phyloP scores from a whole-genome alignment of 1,284 basidiomycete genomes.

The Phylloboletellus chloephorus region DNA sequence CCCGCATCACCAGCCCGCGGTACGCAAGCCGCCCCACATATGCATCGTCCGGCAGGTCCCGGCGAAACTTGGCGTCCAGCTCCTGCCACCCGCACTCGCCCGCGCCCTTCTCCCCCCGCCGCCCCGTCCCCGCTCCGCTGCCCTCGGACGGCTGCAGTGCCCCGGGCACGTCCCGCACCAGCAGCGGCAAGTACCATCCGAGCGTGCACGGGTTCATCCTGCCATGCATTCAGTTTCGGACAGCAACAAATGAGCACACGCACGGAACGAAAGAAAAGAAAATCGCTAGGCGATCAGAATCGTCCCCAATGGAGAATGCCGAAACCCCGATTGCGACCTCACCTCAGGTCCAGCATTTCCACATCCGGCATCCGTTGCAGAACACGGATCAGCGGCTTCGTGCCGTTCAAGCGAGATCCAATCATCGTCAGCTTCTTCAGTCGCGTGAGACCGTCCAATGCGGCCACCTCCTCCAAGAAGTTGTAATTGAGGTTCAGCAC shows the following conservation, averaged over 20 bases:
- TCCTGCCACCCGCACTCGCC: slow-evolving; percentile 53
- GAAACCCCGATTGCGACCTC: slow-evolving; percentile 32
- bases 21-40: slow-evolving; percentile 85
- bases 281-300: slow-evolving; percentile 22
- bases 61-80: slow-evolving; percentile 80
- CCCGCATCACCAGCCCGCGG: slow-evolving; percentile 79
- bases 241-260: slow-evolving; percentile 12
- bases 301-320: slow-evolving; percentile 8
- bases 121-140: slow-evolving; percentile 22
- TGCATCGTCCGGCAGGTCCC: slow-evolving; percentile 80
- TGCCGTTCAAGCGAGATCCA: slow-evolving; percentile 72
- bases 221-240: slow-evolving; percentile 26
- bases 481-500: slow-evolving; percentile 96
- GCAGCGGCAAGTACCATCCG: slow-evolving; percentile 88
- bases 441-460: slow-evolving; percentile 67
- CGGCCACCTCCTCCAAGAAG: slow-evolving; percentile 71
- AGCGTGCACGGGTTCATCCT: slow-evolving; percentile 94
- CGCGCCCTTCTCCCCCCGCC: slow-evolving; percentile 30
- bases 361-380: slow-evolving; percentile 69
- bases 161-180: slow-evolving; percentile 64
- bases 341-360: slow-evolving; percentile 90
- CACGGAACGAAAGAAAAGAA: slow-evolving; percentile 3
- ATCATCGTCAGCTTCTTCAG: slow-evolving; percentile 82
- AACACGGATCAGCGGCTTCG: slow-evolving; percentile 65
- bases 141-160: slow-evolving; percentile 59